Evolutionary conservation across 202 grass and related monocot species (phyloP).

Genomic region (Cymbopogon flexuosus): DNA sequence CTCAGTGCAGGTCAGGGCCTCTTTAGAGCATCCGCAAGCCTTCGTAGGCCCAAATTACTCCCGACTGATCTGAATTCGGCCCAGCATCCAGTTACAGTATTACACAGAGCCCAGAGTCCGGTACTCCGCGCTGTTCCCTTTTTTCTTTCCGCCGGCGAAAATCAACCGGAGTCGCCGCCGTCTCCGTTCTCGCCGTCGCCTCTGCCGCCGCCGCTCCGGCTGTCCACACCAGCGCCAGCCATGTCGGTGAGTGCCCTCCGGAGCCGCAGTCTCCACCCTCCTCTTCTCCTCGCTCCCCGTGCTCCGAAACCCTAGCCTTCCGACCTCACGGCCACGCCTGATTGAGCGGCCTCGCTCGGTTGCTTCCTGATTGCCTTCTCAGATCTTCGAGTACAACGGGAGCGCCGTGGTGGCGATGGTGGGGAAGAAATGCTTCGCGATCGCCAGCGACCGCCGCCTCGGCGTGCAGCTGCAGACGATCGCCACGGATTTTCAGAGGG

Average conservation of each 20-base stretch:
- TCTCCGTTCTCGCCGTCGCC: neutral
- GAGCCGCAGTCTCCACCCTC: neutral
- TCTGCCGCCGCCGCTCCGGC: neutral
- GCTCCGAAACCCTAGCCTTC: neutral
- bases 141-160: neutral
- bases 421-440: constrained; percentile 83
- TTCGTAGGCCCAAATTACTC: neutral
- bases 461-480: constrained; percentile 82
- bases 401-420: constrained; percentile 75
- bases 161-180: constrained; percentile 2
- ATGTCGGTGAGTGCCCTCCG: constrained; percentile 66
- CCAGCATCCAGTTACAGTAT: neutral
- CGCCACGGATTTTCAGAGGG: constrained; percentile 69
- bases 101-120: neutral
- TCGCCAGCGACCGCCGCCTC: constrained; percentile 68
- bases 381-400: constrained; percentile 92
- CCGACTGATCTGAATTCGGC: neutral
- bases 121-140: neutral
- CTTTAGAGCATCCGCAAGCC: too few species aligned
- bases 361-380: neutral
- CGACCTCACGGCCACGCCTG: neutral
- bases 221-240: neutral
- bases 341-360: neutral
- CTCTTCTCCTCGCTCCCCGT: neutral
- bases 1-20: too few species aligned